Conservation (phyloP, 768 basidiomycete genomes). For the Mycena metata region DNA sequence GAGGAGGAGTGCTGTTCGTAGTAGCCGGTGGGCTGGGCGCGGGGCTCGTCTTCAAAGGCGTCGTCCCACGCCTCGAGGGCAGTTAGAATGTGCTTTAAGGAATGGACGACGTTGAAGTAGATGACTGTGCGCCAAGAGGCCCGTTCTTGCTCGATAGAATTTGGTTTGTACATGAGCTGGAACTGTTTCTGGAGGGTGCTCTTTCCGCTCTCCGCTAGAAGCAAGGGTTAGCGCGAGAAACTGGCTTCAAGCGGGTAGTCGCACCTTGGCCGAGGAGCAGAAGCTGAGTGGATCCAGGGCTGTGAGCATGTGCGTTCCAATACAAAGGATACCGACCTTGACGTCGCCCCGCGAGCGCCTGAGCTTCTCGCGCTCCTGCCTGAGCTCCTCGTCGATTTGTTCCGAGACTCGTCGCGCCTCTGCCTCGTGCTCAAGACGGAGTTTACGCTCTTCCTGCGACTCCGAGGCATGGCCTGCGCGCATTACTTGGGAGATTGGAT, state of each 20-base stretch:
- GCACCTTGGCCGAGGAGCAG: slow-evolving; percentile 75
- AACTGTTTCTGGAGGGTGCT: slow-evolving; percentile 85
- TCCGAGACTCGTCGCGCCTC: slow-evolving; percentile 85
- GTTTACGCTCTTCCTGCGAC: slow-evolving; percentile 72
- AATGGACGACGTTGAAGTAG: slow-evolving; percentile 82
- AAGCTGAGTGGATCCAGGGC: slow-evolving; percentile 55
- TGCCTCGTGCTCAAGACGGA: slow-evolving; percentile 74
- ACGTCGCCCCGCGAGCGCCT: slow-evolving; percentile 81
- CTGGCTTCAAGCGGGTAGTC: neutral
- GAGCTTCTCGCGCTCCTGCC: slow-evolving; percentile 73
- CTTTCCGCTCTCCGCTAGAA: slow-evolving; percentile 78
- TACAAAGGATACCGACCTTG: slow-evolving; percentile 60
- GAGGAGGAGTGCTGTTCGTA: slow-evolving; percentile 30
- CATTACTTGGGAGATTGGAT: slow-evolving; percentile 78
- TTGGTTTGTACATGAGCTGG: slow-evolving; percentile 85
- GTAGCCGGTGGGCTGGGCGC: slow-evolving; percentile 31
- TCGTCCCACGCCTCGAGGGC: slow-evolving; percentile 76
- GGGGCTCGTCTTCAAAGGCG: slow-evolving; percentile 63
- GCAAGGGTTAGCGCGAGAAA: neutral
- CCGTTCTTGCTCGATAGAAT: slow-evolving; percentile 76
- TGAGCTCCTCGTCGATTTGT: slow-evolving; percentile 85
- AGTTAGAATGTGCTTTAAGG: slow-evolving; percentile 76
- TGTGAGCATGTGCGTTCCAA: slow-evolving; percentile 55
- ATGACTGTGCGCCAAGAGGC: slow-evolving; percentile 81
- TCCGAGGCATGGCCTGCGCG: slow-evolving; percentile 72